phyloP scores from a whole-genome alignment of 2,329 filamentous ascomycete genomes.

The Ophiostoma quercus region DNA sequence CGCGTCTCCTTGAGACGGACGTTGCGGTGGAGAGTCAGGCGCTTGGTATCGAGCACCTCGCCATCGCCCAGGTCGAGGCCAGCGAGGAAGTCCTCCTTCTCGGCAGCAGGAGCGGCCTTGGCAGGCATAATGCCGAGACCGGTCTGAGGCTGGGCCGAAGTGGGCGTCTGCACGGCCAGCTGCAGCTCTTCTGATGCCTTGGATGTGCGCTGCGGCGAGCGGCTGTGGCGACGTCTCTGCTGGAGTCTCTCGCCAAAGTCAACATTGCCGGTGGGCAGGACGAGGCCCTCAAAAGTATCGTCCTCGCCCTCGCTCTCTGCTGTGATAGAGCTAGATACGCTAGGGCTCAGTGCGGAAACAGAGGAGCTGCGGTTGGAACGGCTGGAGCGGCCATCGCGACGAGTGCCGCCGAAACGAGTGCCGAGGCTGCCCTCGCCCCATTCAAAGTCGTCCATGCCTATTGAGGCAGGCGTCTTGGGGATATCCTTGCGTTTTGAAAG shows the following conservation, averaged over 20 bases:
- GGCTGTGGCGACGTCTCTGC: slow-evolving; percentile 61
- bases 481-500: slow-evolving; percentile 58
- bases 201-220: slow-evolving; percentile 46
- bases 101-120: slow-evolving; percentile 36
- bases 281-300: slow-evolving; percentile 82
- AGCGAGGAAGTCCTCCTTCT: slow-evolving; percentile 73
- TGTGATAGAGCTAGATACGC: slow-evolving; percentile 84
- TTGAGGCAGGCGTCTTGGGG: slow-evolving; percentile 56
- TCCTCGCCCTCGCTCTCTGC: slow-evolving; percentile 92
- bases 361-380: slow-evolving; percentile 76
- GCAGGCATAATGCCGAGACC: slow-evolving; percentile 20
- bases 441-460: slow-evolving; percentile 70
- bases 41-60: slow-evolving; percentile 73
- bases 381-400: slow-evolving; percentile 65
- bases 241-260: slow-evolving; percentile 71
- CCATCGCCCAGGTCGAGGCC: slow-evolving; percentile 83
- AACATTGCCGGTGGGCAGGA: slow-evolving; percentile 76
- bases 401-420: slow-evolving; percentile 81
- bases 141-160: neutral
- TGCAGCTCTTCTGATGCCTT: slow-evolving; percentile 23
- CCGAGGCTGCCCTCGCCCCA: slow-evolving; percentile 93
- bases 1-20: slow-evolving; percentile 75
- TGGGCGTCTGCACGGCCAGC: slow-evolving; percentile 25
- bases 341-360: slow-evolving; percentile 84
- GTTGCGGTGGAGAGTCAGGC: slow-evolving; percentile 83